phyloP scores from a whole-genome alignment of 2,329 filamentous ascomycete genomes.

The Penicillium sp. region DNA sequence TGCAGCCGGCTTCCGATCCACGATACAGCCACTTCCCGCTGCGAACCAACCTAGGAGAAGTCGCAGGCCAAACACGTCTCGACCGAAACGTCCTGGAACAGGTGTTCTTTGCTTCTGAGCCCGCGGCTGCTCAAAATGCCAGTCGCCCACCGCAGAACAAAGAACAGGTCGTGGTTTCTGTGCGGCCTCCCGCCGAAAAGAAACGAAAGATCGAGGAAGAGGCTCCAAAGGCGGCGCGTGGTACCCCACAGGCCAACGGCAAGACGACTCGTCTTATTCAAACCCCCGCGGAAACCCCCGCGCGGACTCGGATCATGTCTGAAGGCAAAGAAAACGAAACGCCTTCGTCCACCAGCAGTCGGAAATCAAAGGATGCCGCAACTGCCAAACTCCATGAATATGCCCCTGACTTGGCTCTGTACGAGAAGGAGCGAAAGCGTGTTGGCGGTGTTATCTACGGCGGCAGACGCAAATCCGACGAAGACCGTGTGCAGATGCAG shows the following conservation, averaged over 20 bases:
- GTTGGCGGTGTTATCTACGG: conserved; percentile 66
- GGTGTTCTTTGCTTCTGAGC: conserved; percentile 57
- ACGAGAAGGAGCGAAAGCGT: conserved; percentile 91
- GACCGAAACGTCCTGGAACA: conserved; percentile 73
- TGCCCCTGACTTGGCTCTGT: conserved; percentile 82
- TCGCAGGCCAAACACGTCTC: conserved; percentile 85
- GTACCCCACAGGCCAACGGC: conserved; percentile 29
- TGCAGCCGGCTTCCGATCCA: conserved; percentile 69
- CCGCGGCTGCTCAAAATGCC: conserved; percentile 20
- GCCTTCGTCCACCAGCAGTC: conserved; percentile 72
- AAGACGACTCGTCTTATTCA: conserved; percentile 39
- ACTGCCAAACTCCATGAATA: conserved; percentile 73
- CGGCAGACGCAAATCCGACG: conserved; percentile 50
- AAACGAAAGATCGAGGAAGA: conserved; percentile 19
- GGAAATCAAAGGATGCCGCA: conserved; percentile 86
- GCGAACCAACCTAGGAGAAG: conserved; percentile 87
- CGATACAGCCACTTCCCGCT: conserved; percentile 85
- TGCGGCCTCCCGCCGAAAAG: conserved; percentile 26
- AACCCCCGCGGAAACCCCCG: conserved; percentile 63
- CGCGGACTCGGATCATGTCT: conserved; percentile 53
- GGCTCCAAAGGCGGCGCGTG: conserved; percentile 18
- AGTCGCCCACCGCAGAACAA: conserved; percentile 38
- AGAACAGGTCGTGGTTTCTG: conserved; percentile 34
- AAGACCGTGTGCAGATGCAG: conserved; percentile 35
- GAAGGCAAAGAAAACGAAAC: conserved; percentile 81